A percentile compares a stretch with the other conserved stretches of the same genome.
These are phyloP conservation scores for Saccharomycopsis fibuligera DNA, from an alignment of 805 yeast species.

Conservation along the genomic window DNA sequence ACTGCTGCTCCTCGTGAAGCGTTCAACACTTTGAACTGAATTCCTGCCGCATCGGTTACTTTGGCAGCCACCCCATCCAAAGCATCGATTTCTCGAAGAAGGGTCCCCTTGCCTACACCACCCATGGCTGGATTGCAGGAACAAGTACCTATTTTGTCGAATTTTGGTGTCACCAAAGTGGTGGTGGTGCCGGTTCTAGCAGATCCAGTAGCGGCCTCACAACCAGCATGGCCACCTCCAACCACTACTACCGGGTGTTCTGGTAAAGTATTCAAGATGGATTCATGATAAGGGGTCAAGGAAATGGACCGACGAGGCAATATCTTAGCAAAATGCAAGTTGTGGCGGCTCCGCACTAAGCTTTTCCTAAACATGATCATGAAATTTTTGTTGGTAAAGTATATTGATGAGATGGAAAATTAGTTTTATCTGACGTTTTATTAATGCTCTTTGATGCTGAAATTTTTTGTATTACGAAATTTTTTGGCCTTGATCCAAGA, in stretches of 20 bases:
- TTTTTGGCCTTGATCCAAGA: no score
- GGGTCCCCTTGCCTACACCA: slow-evolving; percentile 95
- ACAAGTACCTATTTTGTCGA: slow-evolving; percentile 80
- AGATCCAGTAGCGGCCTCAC: slow-evolving; percentile 93
- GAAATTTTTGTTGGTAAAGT: not conserved
- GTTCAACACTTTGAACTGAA: slow-evolving; percentile 82
- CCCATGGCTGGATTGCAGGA: slow-evolving; percentile 98
- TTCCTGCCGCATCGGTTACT: slow-evolving; percentile 89
- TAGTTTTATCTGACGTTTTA: not conserved
- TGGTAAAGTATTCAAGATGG: slow-evolving; percentile 28
- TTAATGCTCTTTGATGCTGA: not conserved
- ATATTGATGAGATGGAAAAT: not conserved
- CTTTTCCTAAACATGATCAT: not conserved
- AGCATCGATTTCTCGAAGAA: slow-evolving; percentile 90
- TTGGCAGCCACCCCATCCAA: slow-evolving; percentile 85
- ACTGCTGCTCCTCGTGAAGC: slow-evolving; percentile 88
- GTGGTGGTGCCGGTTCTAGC: slow-evolving; percentile 77
- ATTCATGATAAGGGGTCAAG: slow-evolving; percentile 33
- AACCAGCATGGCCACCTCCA: slow-evolving; percentile 99
- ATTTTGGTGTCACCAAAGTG: slow-evolving; percentile 68
- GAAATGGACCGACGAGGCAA: slow-evolving; percentile 22
- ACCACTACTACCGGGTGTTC: slow-evolving; percentile 70
- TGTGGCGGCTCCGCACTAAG: not conserved
- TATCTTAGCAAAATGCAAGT: not conserved
- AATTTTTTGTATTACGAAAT: no score